Conservation (phyloP, 2,329 filamentous ascomycete species). For the Colletotrichum sp. region DNA sequence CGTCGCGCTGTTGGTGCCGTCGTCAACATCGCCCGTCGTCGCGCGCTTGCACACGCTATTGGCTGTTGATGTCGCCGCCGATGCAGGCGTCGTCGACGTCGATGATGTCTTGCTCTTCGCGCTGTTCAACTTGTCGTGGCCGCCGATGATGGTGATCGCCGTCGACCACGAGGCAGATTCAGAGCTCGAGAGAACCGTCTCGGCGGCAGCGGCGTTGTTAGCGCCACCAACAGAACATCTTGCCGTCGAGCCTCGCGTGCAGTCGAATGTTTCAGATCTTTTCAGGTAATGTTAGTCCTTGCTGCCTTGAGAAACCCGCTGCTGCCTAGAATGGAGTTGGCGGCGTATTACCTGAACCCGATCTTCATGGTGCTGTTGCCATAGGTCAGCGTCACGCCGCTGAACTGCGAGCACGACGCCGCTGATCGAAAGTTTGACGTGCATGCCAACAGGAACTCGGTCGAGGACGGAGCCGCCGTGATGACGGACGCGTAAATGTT, state of each 20-base stretch:
- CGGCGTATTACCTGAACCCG: background rate
- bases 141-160: constrained; percentile 11
- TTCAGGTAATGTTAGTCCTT: background rate
- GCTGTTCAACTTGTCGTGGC: background rate
- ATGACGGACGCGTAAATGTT: constrained; percentile 17
- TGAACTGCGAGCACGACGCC: constrained; percentile 5
- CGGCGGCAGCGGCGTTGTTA: background rate
- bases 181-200: background rate
- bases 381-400: constrained; percentile 12
- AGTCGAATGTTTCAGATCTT: constrained; percentile 4
- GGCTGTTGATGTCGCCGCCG: background rate
- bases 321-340: background rate
- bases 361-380: constrained; percentile 9
- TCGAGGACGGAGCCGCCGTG: constrained; percentile 16
- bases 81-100: background rate
- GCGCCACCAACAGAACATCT: background rate
- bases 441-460: constrained; percentile 8
- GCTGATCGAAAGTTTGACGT: constrained; percentile 4
- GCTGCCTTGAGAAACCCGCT: background rate
- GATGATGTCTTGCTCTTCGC: background rate
- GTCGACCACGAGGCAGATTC: constrained; percentile 5
- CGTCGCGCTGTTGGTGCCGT: background rate
- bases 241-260: constrained; percentile 1
- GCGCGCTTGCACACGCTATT: constrained; percentile 4
- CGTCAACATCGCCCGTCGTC: background rate